Conservation (phyloP, 179 eudicot genomes). For the Carnegiea gigantea region DNA sequence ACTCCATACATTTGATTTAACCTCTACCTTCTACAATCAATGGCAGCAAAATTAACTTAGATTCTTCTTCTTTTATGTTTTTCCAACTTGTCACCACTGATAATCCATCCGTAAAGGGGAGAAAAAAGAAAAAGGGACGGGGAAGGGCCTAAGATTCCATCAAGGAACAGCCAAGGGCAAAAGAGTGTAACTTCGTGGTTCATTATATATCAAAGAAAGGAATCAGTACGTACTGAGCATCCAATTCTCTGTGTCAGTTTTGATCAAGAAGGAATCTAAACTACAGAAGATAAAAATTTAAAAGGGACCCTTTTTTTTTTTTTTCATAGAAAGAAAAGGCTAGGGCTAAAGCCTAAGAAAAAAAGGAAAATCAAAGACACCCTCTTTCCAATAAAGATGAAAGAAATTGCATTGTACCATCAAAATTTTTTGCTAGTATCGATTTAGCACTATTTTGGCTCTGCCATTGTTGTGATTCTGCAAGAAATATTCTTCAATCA, state of each 20-base stretch:
- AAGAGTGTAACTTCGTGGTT: constrained; percentile 4
- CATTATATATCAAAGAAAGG: neutral
- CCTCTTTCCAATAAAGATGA: constrained; percentile 12
- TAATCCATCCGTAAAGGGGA: constrained; percentile 1
- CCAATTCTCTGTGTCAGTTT: constrained; percentile 22
- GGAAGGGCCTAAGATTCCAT: constrained; percentile 2
- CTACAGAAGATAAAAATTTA: constrained; percentile 6
- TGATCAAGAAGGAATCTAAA: constrained; percentile 19
- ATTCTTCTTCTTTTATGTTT: neutral
- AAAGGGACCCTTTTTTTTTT: constrained; percentile 16
- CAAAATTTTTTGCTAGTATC: neutral
- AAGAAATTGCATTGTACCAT: constrained; percentile 8
- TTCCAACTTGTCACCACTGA: neutral
- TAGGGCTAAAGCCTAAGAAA: constrained; percentile 13
- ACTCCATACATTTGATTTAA: too few species aligned
- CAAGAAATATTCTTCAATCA: constrained; percentile 13
- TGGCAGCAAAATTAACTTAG: neutral
- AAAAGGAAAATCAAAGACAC: constrained; percentile 19
- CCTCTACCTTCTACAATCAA: neutral
- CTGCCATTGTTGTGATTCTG: constrained; percentile 19
- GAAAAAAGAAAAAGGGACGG: neutral
- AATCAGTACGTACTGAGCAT: constrained; percentile 15
- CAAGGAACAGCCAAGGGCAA: neutral
- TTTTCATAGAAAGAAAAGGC: constrained; percentile 7
- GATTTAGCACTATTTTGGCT: neutral